Base-by-base conservation (phyloP, 1,284 basidiomycete genomes). In the Tetrapyrgos nigripes region DNA sequence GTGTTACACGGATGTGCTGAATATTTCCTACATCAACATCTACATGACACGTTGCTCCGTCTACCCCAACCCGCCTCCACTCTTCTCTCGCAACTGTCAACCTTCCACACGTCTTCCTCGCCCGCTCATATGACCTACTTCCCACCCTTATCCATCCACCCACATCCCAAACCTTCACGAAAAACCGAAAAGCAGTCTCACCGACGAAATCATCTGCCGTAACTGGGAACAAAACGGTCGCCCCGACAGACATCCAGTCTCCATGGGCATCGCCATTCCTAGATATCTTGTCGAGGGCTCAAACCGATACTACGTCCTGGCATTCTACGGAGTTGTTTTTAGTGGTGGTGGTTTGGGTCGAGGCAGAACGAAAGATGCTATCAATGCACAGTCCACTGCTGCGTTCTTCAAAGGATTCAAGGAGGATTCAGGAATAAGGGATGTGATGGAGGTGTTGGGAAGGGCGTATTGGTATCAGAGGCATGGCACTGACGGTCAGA, bases 281-380 rank as follows among this genome's bases (percentile, higher is more conserved):
- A 84, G 88, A 53, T 98, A 96, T 95, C 88, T 99, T 58, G 85
- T 99, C 55, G 95, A 97, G 69, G 87, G 91, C 50, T 87, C 94
- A 69, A 97, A 98, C 78, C 95, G 92, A 62, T 85, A 93, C 37
- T 96, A 90, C 85, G 94, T 99, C 0, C 83, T 99, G 40, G 92
- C 89, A 27, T 79, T 87, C 9, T 99, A 99, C 70, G 97, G 91
- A 4, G 55, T 97, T 19, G 72, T 97, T 19, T 91, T 99, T 61
- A 97, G 96, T 57, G 87, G 91, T 50, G 97, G 97, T 99, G 97
- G 97, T 99, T 98, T 72, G 94, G 95, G 17, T 94, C 91, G 66
- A 85, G 93, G 56, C 84, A 89, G 87, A 72, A 99, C 97, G 28
- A 97, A 98, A 73, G 97, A 99, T 67, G 94, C 95, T 45, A 84